Evolutionary conservation across 2,329 filamentous ascomycete genomes (phyloP), one percentile per base, ranked within the genome.

Genomic region (Epichloe sibirici): DNA sequence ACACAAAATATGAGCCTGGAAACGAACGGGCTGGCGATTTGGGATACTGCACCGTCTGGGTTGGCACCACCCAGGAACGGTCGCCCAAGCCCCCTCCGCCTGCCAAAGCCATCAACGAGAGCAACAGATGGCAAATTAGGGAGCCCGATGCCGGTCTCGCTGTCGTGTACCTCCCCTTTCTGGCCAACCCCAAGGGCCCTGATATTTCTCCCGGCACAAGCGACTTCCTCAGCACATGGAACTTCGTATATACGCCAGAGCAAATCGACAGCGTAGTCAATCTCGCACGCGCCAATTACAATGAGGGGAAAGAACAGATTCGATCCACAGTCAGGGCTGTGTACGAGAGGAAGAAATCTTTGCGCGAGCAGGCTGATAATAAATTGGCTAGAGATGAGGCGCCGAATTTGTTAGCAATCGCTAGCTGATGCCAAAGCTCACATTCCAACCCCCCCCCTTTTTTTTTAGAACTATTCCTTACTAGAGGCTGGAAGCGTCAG

Each of bases 211-310:
- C 93, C 0, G 82, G 83, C 25, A 80, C 78, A 2, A 86, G 81
- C 51, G 89, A 95, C 55, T 97, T 90, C 68, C 82, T 97, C 73
- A 88, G 83, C 59, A 98, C 93, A 0, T 98, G 93, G 93, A 98
- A 98, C 65, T 97, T 97, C 65, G 83, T 96, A 34, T 98, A 97
- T 67, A 94, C 87, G 2, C 85, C 90, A 0, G 84, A 93, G 53
- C 85, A 98, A 66, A 83, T 98, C 50, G 90, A 97, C 60, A 79
- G 81, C 28, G 89, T 95, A 0, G 85, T 95, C 2, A 76, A 78
- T 5, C 76, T 98, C 31, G 90, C 93, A 1, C 77, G 82, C 52
- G 88, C 88, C 11, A 98, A 98, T 67, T 98, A 89, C 59, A 75
- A 80, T 5, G 88, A 95, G 65, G 90, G 91, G 1, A 79, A 80